Percentiles rank a stretch among this genome's conserved stretches.
Conservation (phyloP, 2,329 filamentous ascomycete species). For the Hypomyces rosellus region DNA sequence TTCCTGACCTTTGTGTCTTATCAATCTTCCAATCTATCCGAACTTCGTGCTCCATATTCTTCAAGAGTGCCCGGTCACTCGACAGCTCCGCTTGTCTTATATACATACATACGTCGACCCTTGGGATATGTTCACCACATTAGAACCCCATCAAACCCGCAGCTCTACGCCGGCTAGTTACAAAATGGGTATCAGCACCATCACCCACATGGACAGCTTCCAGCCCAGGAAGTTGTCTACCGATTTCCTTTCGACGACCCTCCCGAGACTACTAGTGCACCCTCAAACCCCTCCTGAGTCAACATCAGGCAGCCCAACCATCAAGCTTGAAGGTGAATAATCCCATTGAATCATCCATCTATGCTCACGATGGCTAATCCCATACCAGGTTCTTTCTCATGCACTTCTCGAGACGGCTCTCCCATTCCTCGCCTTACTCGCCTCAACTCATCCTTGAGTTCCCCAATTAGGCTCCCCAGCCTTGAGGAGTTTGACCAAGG, state of each 20-base stretch:
- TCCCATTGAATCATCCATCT: neutral
- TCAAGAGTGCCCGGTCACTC: slow-evolving; percentile 1
- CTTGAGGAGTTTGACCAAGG: slow-evolving; percentile 33
- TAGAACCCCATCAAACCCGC: slow-evolving; percentile 12
- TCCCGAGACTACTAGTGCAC: slow-evolving; percentile 14
- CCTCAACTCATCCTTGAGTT: slow-evolving; percentile 11
- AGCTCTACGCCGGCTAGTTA: slow-evolving; percentile 10
- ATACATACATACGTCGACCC: neutral
- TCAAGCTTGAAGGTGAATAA: slow-evolving; percentile 27
- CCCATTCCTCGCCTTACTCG: slow-evolving; percentile 19
- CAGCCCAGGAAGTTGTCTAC: slow-evolving; percentile 16
- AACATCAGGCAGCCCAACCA: slow-evolving; percentile 27
- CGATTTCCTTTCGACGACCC: slow-evolving; percentile 16
- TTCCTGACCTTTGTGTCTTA: slow-evolving; percentile 6
- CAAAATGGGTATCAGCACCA: slow-evolving; percentile 18
- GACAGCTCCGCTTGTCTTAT: slow-evolving; percentile 11
- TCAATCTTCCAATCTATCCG: slow-evolving; percentile 1
- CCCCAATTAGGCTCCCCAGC: slow-evolving; percentile 27
- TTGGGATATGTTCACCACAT: slow-evolving; percentile 10
- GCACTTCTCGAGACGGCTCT: slow-evolving; percentile 19
- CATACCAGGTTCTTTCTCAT: slow-evolving; percentile 17
- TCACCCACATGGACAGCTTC: slow-evolving; percentile 15
- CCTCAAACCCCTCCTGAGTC: slow-evolving; percentile 27
- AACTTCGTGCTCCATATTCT: slow-evolving; percentile 3
- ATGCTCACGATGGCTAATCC: slow-evolving; percentile 7